Evolutionary conservation across 2,329 filamentous ascomycete genomes (phyloP), one percentile per base, ranked within the genome.

Genomic region (Aspergillus viridinutans): DNA sequence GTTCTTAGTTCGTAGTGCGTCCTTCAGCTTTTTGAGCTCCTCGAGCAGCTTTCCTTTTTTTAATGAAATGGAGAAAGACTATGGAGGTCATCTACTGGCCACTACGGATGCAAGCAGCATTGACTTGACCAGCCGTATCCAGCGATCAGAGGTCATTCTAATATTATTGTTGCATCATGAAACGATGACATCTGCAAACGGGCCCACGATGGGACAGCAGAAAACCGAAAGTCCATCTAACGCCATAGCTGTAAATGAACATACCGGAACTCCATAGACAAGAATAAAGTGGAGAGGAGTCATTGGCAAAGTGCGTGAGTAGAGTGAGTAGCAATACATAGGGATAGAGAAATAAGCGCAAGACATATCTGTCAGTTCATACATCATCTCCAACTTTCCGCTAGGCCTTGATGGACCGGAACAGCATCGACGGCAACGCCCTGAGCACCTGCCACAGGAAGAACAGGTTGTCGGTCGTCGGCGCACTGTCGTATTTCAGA

Each of bases 401-500:
- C 21, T 47, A 50, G 8, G n/a, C 48, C 48, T 50, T 50, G 48
- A 52, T 28, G 17, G 35, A 35, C 14, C 55, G 54, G 21, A 56
- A 5, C 23, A 61, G 43, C 10, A 54, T 54, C 23, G 56, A 54
- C 26, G 61, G 61, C 9, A 67, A 3, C 1, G 64, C 58, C 25
- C 49, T 51, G 3, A 65, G 9, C 17, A 67, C 49, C 45, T 66
- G 64, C 58, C 59, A 61, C 23, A 65, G 4, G 38, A 67, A 55
- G 28, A 58, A 63, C 0, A 35, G 17, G 5, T 53, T 57, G 40
- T 65, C 60, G 5, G 14, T 35, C 9, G 42, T 55, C 2, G 56
- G 43, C 1, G 53, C 42, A 32, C 43, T 61, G 5, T 61, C 58
- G 60, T 75, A 76, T 20, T 68, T 58, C 32, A 62, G 40, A 1